These are phyloP conservation scores for Aspergillus thermomutatus DNA, from an alignment of 2,329 filamentous ascomycete genomes.

Conservation along the genomic window DNA sequence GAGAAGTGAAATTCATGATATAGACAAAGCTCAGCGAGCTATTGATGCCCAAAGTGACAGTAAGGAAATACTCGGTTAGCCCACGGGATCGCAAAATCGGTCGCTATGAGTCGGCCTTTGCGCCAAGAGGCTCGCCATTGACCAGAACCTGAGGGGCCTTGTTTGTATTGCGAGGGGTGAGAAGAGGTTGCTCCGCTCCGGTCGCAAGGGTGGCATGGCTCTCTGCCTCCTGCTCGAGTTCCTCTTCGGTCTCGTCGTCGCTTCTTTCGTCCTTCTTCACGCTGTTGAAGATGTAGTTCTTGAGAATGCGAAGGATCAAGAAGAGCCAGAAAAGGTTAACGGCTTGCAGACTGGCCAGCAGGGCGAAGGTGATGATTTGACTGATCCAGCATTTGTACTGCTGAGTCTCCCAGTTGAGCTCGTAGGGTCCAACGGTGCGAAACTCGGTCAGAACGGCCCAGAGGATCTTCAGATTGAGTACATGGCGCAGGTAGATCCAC, in stretches of 20 bases:
- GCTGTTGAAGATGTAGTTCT: slow-evolving; percentile 41
- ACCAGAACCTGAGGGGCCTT: slow-evolving; percentile 34
- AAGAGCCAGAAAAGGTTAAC: slow-evolving; percentile 48
- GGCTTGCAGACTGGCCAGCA: slow-evolving; percentile 44
- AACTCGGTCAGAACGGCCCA: slow-evolving; percentile 47
- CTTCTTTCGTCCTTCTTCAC: slow-evolving; percentile 43
- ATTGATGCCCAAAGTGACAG: neutral
- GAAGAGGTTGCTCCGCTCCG: slow-evolving; percentile 19
- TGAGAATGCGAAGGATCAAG: slow-evolving; percentile 43
- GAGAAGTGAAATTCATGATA: slow-evolving; percentile 6
- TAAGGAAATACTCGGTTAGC: neutral
- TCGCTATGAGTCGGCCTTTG: slow-evolving; percentile 10
- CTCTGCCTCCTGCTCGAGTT: slow-evolving; percentile 21
- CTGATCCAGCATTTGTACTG: slow-evolving; percentile 50
- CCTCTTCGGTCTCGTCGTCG: slow-evolving; percentile 44
- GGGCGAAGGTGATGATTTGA: slow-evolving; percentile 44
- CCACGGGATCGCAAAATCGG: neutral
- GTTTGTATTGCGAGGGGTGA: slow-evolving; percentile 24
- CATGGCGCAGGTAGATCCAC: slow-evolving; percentile 91
- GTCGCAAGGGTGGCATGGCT: slow-evolving; percentile 26
- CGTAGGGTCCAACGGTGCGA: slow-evolving; percentile 45
- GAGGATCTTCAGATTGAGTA: slow-evolving; percentile 49
- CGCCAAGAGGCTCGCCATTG: slow-evolving; percentile 37
- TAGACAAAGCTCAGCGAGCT: slow-evolving; percentile 8
- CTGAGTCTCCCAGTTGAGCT: slow-evolving; percentile 48